Base-by-base conservation (phyloP, 2,329 filamentous ascomycete genomes). In the Scedosporium boydii region DNA sequence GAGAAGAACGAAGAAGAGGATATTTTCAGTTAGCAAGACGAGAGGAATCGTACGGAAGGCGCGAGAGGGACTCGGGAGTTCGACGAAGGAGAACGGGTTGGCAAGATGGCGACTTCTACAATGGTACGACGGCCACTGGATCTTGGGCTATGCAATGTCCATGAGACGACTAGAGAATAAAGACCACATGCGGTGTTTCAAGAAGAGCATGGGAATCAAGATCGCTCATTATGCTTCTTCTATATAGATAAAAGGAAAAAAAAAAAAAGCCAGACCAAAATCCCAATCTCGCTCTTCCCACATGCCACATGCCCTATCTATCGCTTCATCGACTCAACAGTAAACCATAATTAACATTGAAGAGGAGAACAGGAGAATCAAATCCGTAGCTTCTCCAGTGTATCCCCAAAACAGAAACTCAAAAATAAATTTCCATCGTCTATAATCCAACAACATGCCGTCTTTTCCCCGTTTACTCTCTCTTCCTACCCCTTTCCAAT, bases 281-380 rank as follows among this genome's bases (percentile, higher is more conserved):
- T 67, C 38, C 69, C 67, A 66, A 80, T 77, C 68, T 80, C 77
- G 69, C 76, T 78, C 66, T 80, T 78, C 67, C 78, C 80, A 4
- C 41, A 57, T 27, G 63, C 78, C 80, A 4, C 41, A 57, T 27
- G 63, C 57, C 51, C 51, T 23, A 27, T 55, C 51, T 26, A 55
- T 55, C 51, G 4, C 23, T 55, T 27, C 51, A 55, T 55, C 18
- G 29, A 4, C 16, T 48, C 44, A 48, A 18, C 44, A 48, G 16
- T 23, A 14, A 27, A 55, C 18, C n/a, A 53, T 18, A 55, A 23
- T 18, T 7, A 55, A 55, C 51, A 55, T 14, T 6, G 26, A 21
- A 55, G 23, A 23, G 51, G 23, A 23, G 23, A 55, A 23, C 18
- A 29, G 23, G 12, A 29, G 12, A 16, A 27, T 23, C 27, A 55